A percentile compares a stretch with the other conserved stretches of the same genome.
Conservation (phyloP, 208 protist genomes). For the Acanthamoeba sp. region DNA sequence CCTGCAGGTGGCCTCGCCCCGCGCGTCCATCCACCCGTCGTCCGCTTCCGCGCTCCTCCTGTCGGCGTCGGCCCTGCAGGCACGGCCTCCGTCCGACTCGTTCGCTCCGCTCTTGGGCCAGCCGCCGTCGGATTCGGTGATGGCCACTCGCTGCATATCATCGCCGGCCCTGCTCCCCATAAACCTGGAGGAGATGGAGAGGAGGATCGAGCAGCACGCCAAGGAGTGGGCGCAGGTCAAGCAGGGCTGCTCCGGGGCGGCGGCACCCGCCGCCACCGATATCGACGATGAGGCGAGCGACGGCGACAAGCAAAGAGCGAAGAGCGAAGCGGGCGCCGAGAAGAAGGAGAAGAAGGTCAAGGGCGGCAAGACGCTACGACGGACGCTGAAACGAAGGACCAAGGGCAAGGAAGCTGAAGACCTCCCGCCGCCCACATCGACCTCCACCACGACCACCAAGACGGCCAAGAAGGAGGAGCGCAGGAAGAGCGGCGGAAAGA, state of each 20-base stretch:
- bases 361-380: neutral
- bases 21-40: neutral
- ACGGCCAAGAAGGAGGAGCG: neutral
- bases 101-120: neutral
- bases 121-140: neutral
- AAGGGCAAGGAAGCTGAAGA: conserved; percentile 50
- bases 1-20: conserved; percentile 16
- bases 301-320: neutral
- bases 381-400: neutral
- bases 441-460: neutral
- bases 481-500: neutral
- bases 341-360: neutral
- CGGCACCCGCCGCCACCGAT: neutral
- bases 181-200: conserved; percentile 52
- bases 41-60: neutral
- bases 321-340: neutral
- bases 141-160: neutral
- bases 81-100: neutral
- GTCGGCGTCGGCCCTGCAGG: too few relatives aligned
- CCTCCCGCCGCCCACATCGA: neutral
- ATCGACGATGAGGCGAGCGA: neutral
- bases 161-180: conserved; percentile 35
- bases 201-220: conserved; percentile 19
- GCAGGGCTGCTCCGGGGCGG: neutral
- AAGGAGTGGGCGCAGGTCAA: conserved; percentile 34